Evolutionary conservation across 306 rosid species (phyloP).

Genomic region (Cyclanthera cordifolia): DNA sequence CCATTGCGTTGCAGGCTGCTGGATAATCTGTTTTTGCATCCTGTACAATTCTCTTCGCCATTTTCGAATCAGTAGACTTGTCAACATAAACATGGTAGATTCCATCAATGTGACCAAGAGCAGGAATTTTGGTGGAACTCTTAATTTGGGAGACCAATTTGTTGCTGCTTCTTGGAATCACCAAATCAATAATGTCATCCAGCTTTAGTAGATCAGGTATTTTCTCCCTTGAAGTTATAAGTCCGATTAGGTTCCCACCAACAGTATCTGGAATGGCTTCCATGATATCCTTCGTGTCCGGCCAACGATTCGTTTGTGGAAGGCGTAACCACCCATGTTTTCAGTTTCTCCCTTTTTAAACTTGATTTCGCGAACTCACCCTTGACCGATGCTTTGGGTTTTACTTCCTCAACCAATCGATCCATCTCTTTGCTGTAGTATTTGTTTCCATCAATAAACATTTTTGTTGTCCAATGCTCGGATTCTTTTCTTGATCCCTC

Average conservation of each 20-base stretch:
- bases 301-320: no score
- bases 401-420: no score
- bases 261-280: constrained; percentile 81
- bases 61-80: constrained; percentile 78
- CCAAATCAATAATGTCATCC: constrained; percentile 87
- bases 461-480: no score
- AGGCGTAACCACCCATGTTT: no score
- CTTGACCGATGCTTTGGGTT: no score
- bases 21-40: constrained; percentile 97
- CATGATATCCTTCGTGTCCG: constrained; percentile 83
- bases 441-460: no score
- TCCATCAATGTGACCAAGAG: constrained; percentile 96
- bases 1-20: constrained; percentile 98
- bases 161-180: constrained; percentile 98
- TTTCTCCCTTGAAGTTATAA: constrained; percentile 91
- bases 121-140: constrained; percentile 90
- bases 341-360: no score
- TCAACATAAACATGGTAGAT: constrained; percentile 88
- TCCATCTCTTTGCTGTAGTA: no score
- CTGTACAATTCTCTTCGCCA: constrained; percentile 62
- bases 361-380: no score
- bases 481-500: no score
- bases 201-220: constrained; percentile 87
- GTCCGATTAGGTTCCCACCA: constrained; percentile 80
- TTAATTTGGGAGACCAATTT: constrained; percentile 84